phyloP scores from a whole-genome alignment of 768 basidiomycete species.

The Pleurotus djamor region DNA sequence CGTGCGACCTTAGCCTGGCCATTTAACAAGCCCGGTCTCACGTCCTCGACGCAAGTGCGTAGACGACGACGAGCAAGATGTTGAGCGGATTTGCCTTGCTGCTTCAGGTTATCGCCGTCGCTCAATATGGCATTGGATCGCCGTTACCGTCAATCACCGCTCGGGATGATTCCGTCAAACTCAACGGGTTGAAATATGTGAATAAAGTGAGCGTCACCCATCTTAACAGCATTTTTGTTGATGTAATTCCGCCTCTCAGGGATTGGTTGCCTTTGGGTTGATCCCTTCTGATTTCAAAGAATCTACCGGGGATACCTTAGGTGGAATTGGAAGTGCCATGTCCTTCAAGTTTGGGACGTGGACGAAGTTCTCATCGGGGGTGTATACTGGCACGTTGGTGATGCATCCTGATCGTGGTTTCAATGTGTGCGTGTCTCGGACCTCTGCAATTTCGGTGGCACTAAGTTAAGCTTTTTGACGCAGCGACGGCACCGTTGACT shows the following conservation, averaged over 20 bases:
- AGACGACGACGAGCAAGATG: background rate
- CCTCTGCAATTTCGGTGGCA: background rate
- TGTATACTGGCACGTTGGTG: slow-evolving; percentile 41
- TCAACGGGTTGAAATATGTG: slow-evolving; percentile 38
- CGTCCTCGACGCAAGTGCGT: background rate
- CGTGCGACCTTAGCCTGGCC: background rate
- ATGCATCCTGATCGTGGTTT: slow-evolving; percentile 55
- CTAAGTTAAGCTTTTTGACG: background rate
- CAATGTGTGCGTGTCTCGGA: slow-evolving; percentile 43
- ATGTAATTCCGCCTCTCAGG: slow-evolving; percentile 25
- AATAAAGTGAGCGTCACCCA: slow-evolving; percentile 31
- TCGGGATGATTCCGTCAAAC: slow-evolving; percentile 20
- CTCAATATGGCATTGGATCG: background rate
- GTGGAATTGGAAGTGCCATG: slow-evolving; percentile 64
- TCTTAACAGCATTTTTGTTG: background rate
- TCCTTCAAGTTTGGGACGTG: slow-evolving; percentile 52
- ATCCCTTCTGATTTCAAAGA: slow-evolving; percentile 57
- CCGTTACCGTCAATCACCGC: background rate
- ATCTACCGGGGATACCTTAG: slow-evolving; percentile 57
- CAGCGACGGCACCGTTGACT: slow-evolving; percentile 55
- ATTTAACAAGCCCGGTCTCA: background rate
- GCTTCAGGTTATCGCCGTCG: background rate
- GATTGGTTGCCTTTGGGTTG: slow-evolving; percentile 58
- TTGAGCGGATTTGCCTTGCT: background rate
- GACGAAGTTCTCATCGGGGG: slow-evolving; percentile 24